Percentiles rank a stretch among this genome's conserved stretches.
phyloP scores from a whole-genome alignment of 2,329 filamentous ascomycete species.

The Colletotrichum limetticola region DNA sequence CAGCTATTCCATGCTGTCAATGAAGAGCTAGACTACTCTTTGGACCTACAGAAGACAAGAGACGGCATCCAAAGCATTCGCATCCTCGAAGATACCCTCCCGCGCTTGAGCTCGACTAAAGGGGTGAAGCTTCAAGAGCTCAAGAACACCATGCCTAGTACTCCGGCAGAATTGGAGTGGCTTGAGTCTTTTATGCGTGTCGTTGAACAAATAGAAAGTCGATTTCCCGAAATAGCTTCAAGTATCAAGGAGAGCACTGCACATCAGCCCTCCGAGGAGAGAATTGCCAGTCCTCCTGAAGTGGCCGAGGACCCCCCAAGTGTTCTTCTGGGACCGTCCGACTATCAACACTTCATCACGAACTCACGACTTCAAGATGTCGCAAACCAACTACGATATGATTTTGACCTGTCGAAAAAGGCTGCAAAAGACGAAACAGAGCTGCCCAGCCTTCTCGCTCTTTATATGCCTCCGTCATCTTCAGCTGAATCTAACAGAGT shows the following conservation, averaged over 20 bases:
- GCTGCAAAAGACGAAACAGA: not conserved
- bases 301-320: not conserved
- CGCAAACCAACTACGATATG: not conserved
- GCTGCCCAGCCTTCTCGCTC: not conserved
- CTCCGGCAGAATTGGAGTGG: not conserved
- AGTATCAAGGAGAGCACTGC: not conserved
- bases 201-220: not conserved
- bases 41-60: not conserved
- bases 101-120: not conserved
- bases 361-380: not conserved
- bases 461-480: not conserved
- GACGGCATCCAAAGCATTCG: not conserved
- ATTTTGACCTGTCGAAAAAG: not conserved
- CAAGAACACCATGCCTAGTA: not conserved
- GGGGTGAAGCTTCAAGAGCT: not conserved
- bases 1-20: not conserved
- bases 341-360: not conserved
- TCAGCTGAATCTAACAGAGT: not conserved
- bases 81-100: not conserved
- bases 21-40: not conserved
- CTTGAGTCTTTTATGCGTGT: slow-evolving; percentile 4
- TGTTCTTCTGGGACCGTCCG: not conserved
- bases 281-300: not conserved
- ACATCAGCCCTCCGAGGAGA: not conserved
- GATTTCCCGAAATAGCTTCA: not conserved